Base-by-base conservation (phyloP, 169 alveolate genomes). In the Cryptosporidium sp. region DNA sequence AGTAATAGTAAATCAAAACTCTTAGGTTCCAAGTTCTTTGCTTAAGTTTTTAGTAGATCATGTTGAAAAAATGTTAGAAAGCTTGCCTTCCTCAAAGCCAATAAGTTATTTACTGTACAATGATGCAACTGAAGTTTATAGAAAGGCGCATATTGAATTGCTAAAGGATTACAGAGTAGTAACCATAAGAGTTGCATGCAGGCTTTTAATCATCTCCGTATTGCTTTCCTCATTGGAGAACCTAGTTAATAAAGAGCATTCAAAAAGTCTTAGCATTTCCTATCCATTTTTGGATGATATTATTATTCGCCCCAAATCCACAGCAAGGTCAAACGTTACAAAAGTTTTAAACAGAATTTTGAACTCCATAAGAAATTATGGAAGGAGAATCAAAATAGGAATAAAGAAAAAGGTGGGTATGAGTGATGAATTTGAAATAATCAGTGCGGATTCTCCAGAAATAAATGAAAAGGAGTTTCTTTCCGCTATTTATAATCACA, bases 241-340 rank as follows among this genome's bases (percentile, higher is more conserved):
- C 39, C 7, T 62, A 12, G 31, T 62, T 2, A 26, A 62, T 33
- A 80, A 39, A 14, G 51, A 37, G 18, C 73, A 60, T 33, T 60
- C 73, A 21, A 23, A 39, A 16, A 12, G 12, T 2, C 26, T 80
- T 62, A 65, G 69, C 9, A 18, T 60, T 60, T 31, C 61, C 4
- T 80, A 60, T 31, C 89, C 89, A 16, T 80, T 62, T 80, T 62
- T 80, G 44, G 89, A 80, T 65, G 75, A 80, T 67, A 29, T 80
- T 60, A n/a, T 21, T 14, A 80, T 80, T 12, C 52, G 23, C 4
- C 68, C 80, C 6, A 80, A 80, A 65, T 44, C 89, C 12, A 45
- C 60, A 16, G 14, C 29, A 26, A 80, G 31, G 12, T 44, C 73
- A 45, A 80, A 80, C 10, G 6, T 80, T 10, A 44, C 21, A 39